These are phyloP conservation scores for Eutrema salsugineum DNA, from an alignment of 441 rosid species.

Conservation along the genomic window DNA sequence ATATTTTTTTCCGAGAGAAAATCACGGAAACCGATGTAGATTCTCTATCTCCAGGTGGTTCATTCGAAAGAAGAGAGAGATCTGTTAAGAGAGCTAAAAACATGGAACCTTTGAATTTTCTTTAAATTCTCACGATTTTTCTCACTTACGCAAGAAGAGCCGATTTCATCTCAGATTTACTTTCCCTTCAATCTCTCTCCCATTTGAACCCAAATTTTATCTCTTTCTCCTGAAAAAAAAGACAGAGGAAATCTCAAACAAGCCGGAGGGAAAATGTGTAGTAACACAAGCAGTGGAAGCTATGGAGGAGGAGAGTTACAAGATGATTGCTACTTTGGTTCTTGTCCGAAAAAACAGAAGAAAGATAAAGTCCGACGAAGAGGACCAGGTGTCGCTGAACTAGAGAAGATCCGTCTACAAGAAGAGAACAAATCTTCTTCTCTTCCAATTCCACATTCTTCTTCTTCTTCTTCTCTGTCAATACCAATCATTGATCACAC, in stretches of 20 bases:
- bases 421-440: conserved; percentile 26
- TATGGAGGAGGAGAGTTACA: conserved; percentile 25
- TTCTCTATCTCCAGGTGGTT: conserved; percentile 22
- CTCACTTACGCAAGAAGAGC: conserved; percentile 37
- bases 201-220: conserved; percentile 32
- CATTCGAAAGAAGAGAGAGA: conserved; percentile 5
- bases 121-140: conserved; percentile 29
- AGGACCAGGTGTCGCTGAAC: conserved; percentile 75
- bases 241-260: not conserved
- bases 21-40: conserved; percentile 34
- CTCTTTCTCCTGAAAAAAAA: not conserved
- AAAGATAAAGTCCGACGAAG: conserved; percentile 37
- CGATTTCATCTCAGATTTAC: conserved; percentile 49
- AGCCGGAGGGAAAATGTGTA: conserved; percentile 38
- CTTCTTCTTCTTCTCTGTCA: not conserved
- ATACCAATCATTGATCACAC: conserved; percentile 23
- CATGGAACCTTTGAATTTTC: conserved; percentile 34
- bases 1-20: conserved; percentile 26
- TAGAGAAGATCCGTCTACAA: conserved; percentile 66
- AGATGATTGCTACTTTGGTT: conserved; percentile 26
- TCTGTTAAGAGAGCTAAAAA: conserved; percentile 41
- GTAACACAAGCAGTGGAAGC: conserved; percentile 33
- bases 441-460: not conserved
- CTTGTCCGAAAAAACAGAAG: conserved; percentile 41
- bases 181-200: conserved; percentile 39